Conservation (phyloP, 177 flowering plant species). For the Vitis hybrid region DNA sequence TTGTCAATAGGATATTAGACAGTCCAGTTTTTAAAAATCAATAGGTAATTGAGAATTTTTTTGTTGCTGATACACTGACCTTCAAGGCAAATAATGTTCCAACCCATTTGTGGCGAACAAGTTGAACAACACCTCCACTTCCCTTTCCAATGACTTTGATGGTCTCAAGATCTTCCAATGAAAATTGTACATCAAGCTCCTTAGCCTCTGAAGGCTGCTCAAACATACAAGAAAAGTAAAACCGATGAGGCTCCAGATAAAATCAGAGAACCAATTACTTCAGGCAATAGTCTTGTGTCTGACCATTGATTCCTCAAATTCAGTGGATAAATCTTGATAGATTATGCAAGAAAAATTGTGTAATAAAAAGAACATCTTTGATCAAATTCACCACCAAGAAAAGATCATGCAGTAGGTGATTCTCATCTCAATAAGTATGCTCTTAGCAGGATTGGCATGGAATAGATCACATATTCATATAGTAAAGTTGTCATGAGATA, state of each 20-base stretch:
- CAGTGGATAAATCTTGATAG: too few relatives aligned
- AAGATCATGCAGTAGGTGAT: not conserved
- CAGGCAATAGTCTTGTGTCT: too few relatives aligned
- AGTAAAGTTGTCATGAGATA: not conserved
- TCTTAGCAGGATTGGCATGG: not conserved
- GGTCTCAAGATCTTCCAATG: conserved; percentile 84
- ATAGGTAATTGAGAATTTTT: not conserved
- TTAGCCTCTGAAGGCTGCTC: conserved; percentile 60
- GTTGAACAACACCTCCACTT: conserved; percentile 94
- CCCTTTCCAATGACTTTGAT: conserved; percentile 95
- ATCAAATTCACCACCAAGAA: not conserved
- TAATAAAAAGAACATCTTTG: not conserved
- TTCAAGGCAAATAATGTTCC: conserved; percentile 77
- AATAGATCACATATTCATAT: not conserved
- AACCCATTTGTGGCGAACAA: conserved; percentile 89
- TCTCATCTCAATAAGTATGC: not conserved
- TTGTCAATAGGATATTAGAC: not conserved
- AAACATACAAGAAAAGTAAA: conserved; percentile 4
- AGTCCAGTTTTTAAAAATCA: not conserved
- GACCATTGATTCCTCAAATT: too few relatives aligned
- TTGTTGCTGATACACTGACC: conserved; percentile 33
- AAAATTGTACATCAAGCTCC: conserved; percentile 67
- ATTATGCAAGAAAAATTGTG: too few relatives aligned
- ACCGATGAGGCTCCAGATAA: not conserved
- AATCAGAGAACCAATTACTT: conserved; percentile 5